phyloP scores from a whole-genome alignment of 164 flowering plant species.

The Echeveria elegans region DNA sequence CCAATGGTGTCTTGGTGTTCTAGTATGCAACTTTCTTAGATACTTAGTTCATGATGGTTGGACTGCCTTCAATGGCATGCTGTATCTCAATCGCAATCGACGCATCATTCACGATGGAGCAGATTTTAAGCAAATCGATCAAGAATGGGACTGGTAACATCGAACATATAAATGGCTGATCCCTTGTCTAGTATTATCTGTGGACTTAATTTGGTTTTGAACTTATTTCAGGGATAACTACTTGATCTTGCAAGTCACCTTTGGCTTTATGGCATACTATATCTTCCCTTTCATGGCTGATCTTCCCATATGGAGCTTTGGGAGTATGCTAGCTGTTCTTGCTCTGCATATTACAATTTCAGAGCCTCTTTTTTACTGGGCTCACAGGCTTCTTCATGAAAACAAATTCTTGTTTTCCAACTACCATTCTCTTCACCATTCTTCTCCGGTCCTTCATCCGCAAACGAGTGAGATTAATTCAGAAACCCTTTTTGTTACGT shows the following conservation, averaged over 20 bases:
- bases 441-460: slow-evolving; percentile 44
- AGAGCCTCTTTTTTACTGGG: too few species aligned
- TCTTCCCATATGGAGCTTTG: slow-evolving; percentile 52
- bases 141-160: slow-evolving; percentile 87
- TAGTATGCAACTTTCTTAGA: slow-evolving; percentile 46
- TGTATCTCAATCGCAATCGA: slow-evolving; percentile 42
- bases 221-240: not conserved
- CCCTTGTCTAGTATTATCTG: not conserved
- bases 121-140: slow-evolving; percentile 72
- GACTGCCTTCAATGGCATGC: slow-evolving; percentile 37
- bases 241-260: slow-evolving; percentile 40
- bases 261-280: slow-evolving; percentile 18
- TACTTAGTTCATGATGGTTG: slow-evolving; percentile 38
- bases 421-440: too few species aligned
- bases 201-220: not conserved
- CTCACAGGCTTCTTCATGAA: too few species aligned
- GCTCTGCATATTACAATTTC: too few species aligned
- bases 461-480: slow-evolving; percentile 40
- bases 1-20: slow-evolving; percentile 55
- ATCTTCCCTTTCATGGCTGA: slow-evolving; percentile 11
- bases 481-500: too few species aligned
- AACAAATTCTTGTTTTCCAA: too few species aligned
- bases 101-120: slow-evolving; percentile 37
- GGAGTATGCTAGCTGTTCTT: slow-evolving; percentile 36
- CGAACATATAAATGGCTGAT: not conserved